Conservation (phyloP, 805 yeast species). For the Dipodascopsis uninucleata region DNA sequence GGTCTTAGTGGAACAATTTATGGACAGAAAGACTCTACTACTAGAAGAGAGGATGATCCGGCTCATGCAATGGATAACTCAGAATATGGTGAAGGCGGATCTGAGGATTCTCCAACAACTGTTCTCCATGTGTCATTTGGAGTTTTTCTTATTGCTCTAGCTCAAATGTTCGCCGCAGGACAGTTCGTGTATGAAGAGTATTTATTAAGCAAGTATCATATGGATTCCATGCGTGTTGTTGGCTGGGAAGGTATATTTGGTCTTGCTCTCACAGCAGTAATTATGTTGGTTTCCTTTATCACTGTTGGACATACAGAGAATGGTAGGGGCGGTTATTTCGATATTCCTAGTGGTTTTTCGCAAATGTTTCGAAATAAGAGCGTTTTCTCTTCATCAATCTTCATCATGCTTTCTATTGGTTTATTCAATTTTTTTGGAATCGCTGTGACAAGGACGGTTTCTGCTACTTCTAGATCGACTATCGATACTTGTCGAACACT, state of each 20-base stretch:
- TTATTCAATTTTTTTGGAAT: slow-evolving; percentile 71
- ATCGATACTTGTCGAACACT: slow-evolving; percentile 74
- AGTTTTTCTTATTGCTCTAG: slow-evolving; percentile 53
- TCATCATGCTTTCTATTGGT: slow-evolving; percentile 70
- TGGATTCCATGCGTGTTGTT: slow-evolving; percentile 62
- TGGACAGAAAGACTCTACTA: no score
- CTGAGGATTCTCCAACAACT: slow-evolving; percentile 7
- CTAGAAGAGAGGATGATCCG: no score
- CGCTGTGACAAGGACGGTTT: slow-evolving; percentile 57
- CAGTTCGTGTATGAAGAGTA: slow-evolving; percentile 80
- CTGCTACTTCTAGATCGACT: slow-evolving; percentile 77
- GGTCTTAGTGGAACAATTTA: slow-evolving; percentile 61
- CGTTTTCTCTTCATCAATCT: slow-evolving; percentile 51
- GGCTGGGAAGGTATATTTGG: slow-evolving; percentile 76
- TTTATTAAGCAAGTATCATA: slow-evolving; percentile 49
- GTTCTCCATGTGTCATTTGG: slow-evolving; percentile 45
- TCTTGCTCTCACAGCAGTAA: slow-evolving; percentile 42
- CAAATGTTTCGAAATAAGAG: slow-evolving; percentile 45
- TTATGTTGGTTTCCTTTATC: slow-evolving; percentile 40
- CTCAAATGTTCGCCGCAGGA: slow-evolving; percentile 64
- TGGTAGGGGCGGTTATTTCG: slow-evolving; percentile 48
- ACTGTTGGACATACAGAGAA: slow-evolving; percentile 39
- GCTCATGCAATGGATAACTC: slow-evolving; percentile 16
- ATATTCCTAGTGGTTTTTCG: slow-evolving; percentile 48
- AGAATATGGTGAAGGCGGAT: slow-evolving; percentile 9